Evolutionary conservation across 805 yeast genomes (phyloP).

Genomic region (Saturnispora dispora): DNA sequence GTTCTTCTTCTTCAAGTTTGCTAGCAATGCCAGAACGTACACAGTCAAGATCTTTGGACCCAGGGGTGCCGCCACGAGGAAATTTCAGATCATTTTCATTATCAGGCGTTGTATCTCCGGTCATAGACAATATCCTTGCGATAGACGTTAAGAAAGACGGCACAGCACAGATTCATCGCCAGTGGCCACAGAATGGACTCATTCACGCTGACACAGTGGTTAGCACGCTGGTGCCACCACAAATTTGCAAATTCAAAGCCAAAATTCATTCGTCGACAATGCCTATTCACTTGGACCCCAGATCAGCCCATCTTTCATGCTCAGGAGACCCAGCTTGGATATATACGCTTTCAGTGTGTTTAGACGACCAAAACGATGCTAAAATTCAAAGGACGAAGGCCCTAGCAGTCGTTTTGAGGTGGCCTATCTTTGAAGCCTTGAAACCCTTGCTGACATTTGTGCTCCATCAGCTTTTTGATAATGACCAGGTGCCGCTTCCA

Average conservation of each 20-base stretch:
- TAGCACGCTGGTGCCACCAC: not conserved
- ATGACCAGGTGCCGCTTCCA: not conserved
- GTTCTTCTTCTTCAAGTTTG: not conserved
- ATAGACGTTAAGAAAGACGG: not conserved
- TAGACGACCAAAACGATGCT: slow-evolving; percentile 25
- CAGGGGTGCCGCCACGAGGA: not conserved
- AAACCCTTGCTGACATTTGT: slow-evolving; percentile 40
- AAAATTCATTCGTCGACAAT: not conserved
- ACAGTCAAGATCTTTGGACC: not conserved
- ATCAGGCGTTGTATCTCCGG: not conserved
- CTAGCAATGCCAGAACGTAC: not conserved
- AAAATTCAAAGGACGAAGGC: slow-evolving; percentile 29
- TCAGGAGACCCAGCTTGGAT: not conserved
- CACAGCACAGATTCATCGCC: not conserved
- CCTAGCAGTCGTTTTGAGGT: slow-evolving; percentile 36
- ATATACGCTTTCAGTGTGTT: slow-evolving; percentile 11
- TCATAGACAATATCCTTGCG: not conserved
- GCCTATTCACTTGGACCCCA: not conserved
- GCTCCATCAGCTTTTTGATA: slow-evolving; percentile 30
- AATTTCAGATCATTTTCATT: not conserved
- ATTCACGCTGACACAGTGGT: not conserved
- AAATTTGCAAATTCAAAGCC: not conserved
- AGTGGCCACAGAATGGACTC: not conserved
- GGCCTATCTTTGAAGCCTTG: slow-evolving; percentile 38
- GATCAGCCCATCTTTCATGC: not conserved